Percentiles rank a stretch among this genome's conserved stretches.
Evolutionary conservation across 768 basidiomycete genomes (phyloP).

Genomic region (Kwoniella dendrophila): DNA sequence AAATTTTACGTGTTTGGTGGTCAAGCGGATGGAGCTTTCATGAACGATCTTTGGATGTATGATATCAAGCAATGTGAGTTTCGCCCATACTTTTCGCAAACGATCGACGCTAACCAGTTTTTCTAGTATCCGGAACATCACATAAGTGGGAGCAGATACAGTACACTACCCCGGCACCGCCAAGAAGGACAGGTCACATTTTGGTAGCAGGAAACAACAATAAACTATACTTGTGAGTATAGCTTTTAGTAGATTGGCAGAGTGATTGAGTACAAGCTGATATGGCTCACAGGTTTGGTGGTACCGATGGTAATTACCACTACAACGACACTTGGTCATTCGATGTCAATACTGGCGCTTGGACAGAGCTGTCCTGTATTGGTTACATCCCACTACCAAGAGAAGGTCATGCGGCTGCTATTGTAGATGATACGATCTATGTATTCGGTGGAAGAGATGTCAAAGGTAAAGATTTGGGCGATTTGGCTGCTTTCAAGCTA

Average conservation of each 20-base stretch:
- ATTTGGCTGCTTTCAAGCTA: slow-evolving; percentile 95
- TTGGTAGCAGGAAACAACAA: slow-evolving; percentile 75
- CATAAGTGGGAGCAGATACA: slow-evolving; percentile 77
- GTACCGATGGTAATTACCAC: slow-evolving; percentile 97
- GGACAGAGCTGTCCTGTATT: slow-evolving; percentile 92
- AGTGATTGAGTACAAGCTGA: background rate
- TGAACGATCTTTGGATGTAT: slow-evolving; percentile 94
- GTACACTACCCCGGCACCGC: slow-evolving; percentile 64
- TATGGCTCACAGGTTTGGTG: slow-evolving; percentile 72
- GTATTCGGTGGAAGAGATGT: slow-evolving; percentile 96
- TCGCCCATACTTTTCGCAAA: background rate
- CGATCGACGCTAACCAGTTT: background rate
- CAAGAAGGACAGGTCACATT: slow-evolving; percentile 88
- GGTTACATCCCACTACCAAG: slow-evolving; percentile 94
- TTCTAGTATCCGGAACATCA: slow-evolving; percentile 67
- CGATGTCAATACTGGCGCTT: slow-evolving; percentile 74
- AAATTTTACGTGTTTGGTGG: slow-evolving; percentile 96
- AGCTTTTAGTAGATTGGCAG: background rate
- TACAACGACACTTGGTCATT: slow-evolving; percentile 99
- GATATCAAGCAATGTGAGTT: slow-evolving; percentile 87
- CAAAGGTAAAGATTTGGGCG: slow-evolving; percentile 91
- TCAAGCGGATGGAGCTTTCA: slow-evolving; percentile 89
- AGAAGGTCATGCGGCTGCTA: slow-evolving; percentile 93
- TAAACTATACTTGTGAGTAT: slow-evolving; percentile 75
- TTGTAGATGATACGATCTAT: slow-evolving; percentile 97